Evolutionary conservation across 2,329 filamentous ascomycete species (phyloP), one percentile per base, ranked within the genome.

Genomic region (Hymenoscyphus infarciens): DNA sequence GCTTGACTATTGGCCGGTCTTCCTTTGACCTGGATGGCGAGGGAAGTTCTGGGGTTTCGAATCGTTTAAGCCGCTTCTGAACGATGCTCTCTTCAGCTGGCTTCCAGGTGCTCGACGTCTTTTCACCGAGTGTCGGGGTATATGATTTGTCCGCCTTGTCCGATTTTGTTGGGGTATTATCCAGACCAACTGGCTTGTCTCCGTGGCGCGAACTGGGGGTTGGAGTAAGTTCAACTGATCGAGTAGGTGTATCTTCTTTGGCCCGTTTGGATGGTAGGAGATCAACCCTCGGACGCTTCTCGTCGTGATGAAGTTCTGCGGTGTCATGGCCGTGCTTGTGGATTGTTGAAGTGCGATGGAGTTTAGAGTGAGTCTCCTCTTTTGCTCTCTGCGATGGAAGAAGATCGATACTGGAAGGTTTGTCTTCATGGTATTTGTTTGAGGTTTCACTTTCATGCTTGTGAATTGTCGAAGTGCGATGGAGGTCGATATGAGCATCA

Each of bases 231-330:
- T 60, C 57, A 42, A 38, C 29, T 39, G 57, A 58, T 10, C 42
- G 54, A 49, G 57, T 27, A 15, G 56, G 55, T 29, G 56, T 35
- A 31, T 64, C 61, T 33, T 60, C 53, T 29, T 57, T 66, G 19
- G 56, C 55, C 15, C 60, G 31, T 49, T 67, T 64, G 16, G 64
- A 64, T 55, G 58, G 75, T 64, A 81, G 75, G 62, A 77, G 72
- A 61, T 75, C 74, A 19, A 39, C 16, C 25, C 16, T 57, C 31
- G 58, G 42, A 25, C 45, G 25, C 55, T 60, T 39, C 27, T 56
- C 56, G 53, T 61, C 52, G 62, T 63, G 57, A 49, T 61, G 57
- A 22, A 38, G 19, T 53, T 60, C 31, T 58, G 55, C 13, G 57
- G 60, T 53, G 38, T 61, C 61, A 57, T 61, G 66, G 13, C 55